A percentile compares a stretch with the other conserved stretches of the same genome.
phyloP scores from a whole-genome alignment of 257 asterid species.

The Scutellaria barbata region DNA sequence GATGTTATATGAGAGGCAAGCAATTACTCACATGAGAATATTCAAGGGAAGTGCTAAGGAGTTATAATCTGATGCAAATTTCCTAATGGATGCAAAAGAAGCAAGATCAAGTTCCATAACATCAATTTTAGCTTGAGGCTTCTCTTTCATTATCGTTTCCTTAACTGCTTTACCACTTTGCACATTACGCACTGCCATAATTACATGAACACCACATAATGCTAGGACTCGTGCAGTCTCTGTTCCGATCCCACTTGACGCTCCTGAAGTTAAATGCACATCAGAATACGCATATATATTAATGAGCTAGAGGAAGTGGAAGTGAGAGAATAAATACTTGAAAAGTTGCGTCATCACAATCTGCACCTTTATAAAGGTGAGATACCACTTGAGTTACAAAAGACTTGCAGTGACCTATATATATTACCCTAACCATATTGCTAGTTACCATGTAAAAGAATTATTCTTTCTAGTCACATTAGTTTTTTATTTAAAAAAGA shows the following conservation, averaged over 20 bases:
- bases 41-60: slow-evolving; percentile 53
- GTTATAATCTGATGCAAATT: slow-evolving; percentile 59
- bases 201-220: slow-evolving; percentile 58
- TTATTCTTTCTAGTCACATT: no score
- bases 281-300: no score
- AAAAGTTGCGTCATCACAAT: no score
- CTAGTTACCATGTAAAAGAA: no score
- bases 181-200: slow-evolving; percentile 65
- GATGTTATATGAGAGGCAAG: no score
- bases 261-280: slow-evolving; percentile 44
- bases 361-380: no score
- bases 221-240: slow-evolving; percentile 63
- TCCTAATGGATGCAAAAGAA: slow-evolving; percentile 56
- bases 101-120: slow-evolving; percentile 67
- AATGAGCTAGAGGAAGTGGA: no score
- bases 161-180: slow-evolving; percentile 47
- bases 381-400: no score
- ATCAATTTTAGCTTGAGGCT: slow-evolving; percentile 61
- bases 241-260: slow-evolving; percentile 68
- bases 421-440: no score
- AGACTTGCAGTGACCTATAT: no score
- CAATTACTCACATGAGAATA: slow-evolving; percentile 67
- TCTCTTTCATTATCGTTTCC: slow-evolving; percentile 51
- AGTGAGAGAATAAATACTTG: no score
- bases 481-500: no score